phyloP scores from a whole-genome alignment of 768 basidiomycete species.

The Ramaria sp. region DNA sequence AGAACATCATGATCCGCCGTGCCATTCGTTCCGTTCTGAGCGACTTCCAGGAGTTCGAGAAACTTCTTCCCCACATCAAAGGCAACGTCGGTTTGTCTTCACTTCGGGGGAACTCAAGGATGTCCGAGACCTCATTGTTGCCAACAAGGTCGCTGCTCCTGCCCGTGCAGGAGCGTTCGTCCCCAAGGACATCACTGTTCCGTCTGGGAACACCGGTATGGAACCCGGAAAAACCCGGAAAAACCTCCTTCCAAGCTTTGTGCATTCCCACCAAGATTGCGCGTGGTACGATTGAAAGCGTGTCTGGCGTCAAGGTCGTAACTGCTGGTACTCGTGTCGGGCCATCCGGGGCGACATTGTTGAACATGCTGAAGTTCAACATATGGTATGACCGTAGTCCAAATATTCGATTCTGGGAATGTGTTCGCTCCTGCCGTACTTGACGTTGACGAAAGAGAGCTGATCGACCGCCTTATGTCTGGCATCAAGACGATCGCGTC shows the following conservation, averaged over 20 bases:
- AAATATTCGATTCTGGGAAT: constrained; percentile 93
- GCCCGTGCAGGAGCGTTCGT: constrained; percentile 97
- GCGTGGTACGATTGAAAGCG: constrained; percentile 99
- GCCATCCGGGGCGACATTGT: constrained; percentile 89
- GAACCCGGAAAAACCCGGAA: constrained; percentile 99
- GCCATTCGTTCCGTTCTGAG: constrained; percentile 84
- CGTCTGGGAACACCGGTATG: constrained; percentile 98
- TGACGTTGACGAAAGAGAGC: constrained; percentile 85
- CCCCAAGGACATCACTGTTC: constrained; percentile 84
- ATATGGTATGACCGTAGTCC: constrained; percentile 97
- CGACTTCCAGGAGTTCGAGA: constrained; percentile 92
- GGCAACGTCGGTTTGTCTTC: constrained; percentile 99
- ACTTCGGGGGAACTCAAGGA: constrained; percentile 89
- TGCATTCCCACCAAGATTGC: constrained; percentile 99
- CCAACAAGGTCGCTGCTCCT: constrained; percentile 98
- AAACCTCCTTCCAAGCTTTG: constrained; percentile 99
- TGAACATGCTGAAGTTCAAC: constrained; percentile 99
- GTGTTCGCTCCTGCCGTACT: constrained; percentile 83
- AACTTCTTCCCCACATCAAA: constrained; percentile 87
- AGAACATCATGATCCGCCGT: constrained; percentile 99
- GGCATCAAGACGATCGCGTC: constrained; percentile 94
- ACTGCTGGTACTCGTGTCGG: constrained; percentile 88
- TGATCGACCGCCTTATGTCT: constrained; percentile 83
- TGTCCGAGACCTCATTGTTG: constrained; percentile 80
- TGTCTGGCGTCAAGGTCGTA: constrained; percentile 93